phyloP scores from a whole-genome alignment of 73 alveolate genomes.

The Durusdinium trenchii region DNA sequence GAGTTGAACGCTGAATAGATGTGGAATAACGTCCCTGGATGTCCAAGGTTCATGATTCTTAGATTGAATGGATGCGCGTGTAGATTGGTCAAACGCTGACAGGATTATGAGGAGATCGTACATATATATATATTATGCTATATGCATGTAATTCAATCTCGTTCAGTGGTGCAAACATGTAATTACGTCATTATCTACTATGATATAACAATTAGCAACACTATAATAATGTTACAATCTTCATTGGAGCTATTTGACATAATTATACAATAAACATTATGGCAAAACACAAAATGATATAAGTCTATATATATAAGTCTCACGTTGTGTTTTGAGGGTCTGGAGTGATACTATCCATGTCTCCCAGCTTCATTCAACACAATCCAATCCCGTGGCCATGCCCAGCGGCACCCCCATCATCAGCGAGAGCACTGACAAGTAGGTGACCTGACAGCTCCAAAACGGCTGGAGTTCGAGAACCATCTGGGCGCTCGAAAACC shows the following conservation, averaged over 20 bases:
- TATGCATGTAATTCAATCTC: too few relatives aligned
- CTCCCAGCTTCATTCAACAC: neutral
- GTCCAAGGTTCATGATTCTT: neutral
- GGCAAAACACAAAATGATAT: neutral
- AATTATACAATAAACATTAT: too few relatives aligned
- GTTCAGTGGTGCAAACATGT: too few relatives aligned
- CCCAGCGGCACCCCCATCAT: constrained; percentile 20
- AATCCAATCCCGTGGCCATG: neutral
- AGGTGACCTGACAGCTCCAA: constrained; percentile 55
- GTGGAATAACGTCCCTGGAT: neutral
- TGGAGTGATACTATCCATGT: neutral
- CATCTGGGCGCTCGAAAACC: neutral
- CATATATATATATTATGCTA: too few relatives aligned
- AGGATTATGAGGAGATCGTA: too few relatives aligned
- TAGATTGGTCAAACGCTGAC: too few relatives aligned
- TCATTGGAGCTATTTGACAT: neutral
- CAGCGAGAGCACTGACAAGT: constrained; percentile 59
- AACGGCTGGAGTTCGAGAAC: too few relatives aligned
- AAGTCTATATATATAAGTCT: too few relatives aligned
- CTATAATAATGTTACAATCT: neutral
- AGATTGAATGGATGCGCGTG: neutral
- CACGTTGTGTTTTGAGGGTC: too few relatives aligned
- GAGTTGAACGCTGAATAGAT: neutral
- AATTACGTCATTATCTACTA: too few relatives aligned
- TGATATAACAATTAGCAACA: too few relatives aligned